A percentile compares a stretch with the other conserved stretches of the same genome.
Evolutionary conservation across 345 rosid species (phyloP).

Genomic region (Kernera saxatilis): DNA sequence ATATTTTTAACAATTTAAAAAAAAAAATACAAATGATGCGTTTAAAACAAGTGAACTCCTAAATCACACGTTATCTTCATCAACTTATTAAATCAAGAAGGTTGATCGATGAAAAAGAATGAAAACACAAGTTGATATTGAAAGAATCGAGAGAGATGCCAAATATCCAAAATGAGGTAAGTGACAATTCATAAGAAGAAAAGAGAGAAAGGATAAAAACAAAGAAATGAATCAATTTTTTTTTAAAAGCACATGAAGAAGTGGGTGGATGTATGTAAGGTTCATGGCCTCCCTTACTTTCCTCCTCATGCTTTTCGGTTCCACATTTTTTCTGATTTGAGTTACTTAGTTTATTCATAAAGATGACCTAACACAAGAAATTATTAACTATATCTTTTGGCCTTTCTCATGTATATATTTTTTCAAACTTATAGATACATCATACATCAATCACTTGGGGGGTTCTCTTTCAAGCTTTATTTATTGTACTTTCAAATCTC

Average conservation of each 20-base stretch:
- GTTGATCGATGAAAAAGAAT: not conserved
- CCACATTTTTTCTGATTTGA: not conserved
- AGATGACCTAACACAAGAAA: not conserved
- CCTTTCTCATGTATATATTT: not conserved
- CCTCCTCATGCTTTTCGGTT: not conserved
- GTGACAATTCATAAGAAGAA: not conserved
- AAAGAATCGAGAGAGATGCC: not conserved
- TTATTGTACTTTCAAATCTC: not conserved
- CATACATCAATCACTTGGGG: not conserved
- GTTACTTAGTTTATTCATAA: not conserved
- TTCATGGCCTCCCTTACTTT: constrained; percentile 1
- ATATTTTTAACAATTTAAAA: too few species aligned
- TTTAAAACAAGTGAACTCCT: not conserved
- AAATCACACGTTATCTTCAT: not conserved
- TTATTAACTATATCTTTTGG: not conserved
- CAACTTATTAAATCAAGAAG: not conserved
- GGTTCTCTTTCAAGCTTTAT: not conserved
- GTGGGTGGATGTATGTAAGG: not conserved
- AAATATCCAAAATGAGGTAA: not conserved
- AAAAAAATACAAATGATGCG: too few species aligned
- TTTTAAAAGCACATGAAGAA: not conserved
- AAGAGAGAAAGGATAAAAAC: not conserved
- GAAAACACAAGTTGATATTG: not conserved
- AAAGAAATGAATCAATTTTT: not conserved
- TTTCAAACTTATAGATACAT: not conserved